Evolutionary conservation across 345 rosid species (phyloP).

Genomic region (Murraya paniculata): DNA sequence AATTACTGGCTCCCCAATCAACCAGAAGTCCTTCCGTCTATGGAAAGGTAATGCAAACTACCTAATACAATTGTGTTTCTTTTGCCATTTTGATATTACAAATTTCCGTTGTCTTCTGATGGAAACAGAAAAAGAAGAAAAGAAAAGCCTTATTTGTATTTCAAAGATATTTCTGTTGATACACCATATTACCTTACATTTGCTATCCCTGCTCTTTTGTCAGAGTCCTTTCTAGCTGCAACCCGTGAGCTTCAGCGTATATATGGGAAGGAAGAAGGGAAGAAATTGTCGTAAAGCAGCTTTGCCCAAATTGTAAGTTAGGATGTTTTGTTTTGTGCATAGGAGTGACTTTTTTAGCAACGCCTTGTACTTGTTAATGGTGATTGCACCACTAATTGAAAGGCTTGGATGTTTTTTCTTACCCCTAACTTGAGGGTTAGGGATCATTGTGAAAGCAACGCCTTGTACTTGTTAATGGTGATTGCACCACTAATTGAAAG

Average conservation of each 20-base stretch:
- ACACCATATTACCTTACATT: not conserved
- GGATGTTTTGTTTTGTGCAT: constrained; percentile 37
- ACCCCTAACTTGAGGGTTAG: too few relatives aligned
- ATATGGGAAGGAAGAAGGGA: constrained; percentile 48
- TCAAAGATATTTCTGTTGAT: not conserved
- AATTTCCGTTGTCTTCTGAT: not conserved
- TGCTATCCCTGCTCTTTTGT: constrained; percentile 7
- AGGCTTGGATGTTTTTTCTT: constrained; percentile 17
- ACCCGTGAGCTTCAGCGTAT: constrained; percentile 62
- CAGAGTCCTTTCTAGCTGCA: constrained; percentile 56
- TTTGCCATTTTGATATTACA: not conserved
- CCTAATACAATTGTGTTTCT: constrained; percentile 7
- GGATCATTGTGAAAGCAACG: too few relatives aligned
- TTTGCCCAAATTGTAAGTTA: constrained; percentile 32
- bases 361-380: constrained; percentile 24
- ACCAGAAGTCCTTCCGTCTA: constrained; percentile 49
- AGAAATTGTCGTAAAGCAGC: constrained; percentile 26
- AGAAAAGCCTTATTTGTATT: not conserved
- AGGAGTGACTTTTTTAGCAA: constrained; percentile 19
- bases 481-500: constrained; percentile 10
- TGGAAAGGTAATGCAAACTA: constrained; percentile 51
- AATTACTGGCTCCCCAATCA: constrained; percentile 54
- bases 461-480: constrained; percentile 27
- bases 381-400: constrained; percentile 13
- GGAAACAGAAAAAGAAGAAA: not conserved